Conservation (phyloP, 768 basidiomycete genomes). For the Arthromyces matolae region DNA sequence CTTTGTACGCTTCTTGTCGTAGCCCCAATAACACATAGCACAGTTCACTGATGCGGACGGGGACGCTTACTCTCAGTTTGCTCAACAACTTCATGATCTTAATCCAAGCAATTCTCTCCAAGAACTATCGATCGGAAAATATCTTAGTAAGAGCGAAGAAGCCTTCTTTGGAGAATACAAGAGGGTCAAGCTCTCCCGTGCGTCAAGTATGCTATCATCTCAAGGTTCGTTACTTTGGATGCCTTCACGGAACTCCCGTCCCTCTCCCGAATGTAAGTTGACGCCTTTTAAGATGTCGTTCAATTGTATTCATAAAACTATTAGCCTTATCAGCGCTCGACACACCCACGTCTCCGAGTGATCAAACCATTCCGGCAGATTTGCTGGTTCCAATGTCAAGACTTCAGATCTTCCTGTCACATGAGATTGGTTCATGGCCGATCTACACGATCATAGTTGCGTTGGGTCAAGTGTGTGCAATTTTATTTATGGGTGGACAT, state of each 20-base stretch:
- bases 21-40: background rate
- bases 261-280: too few species aligned
- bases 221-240: constrained; percentile 79
- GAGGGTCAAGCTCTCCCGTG: constrained; percentile 82
- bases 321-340: too few species aligned
- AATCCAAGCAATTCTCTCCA: constrained; percentile 85
- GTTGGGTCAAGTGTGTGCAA: constrained; percentile 59
- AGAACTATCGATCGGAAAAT: constrained; percentile 91
- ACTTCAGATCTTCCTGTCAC: constrained; percentile 78
- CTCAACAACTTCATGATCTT: constrained; percentile 74
- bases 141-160: constrained; percentile 86
- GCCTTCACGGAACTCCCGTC: too few species aligned
- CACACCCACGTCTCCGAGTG: constrained; percentile 57
- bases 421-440: constrained; percentile 83
- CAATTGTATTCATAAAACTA: too few species aligned
- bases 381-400: constrained; percentile 72
- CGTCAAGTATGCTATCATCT: constrained; percentile 74
- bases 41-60: constrained; percentile 94
- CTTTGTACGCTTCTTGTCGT: background rate
- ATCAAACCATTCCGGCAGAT: constrained; percentile 41
- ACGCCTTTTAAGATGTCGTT: too few species aligned
- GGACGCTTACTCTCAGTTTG: constrained; percentile 85
- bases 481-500: background rate
- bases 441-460: constrained; percentile 88
- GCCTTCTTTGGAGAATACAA: constrained; percentile 89